Base-by-base conservation (phyloP, 1,284 basidiomycete genomes). In the Tilletia caries region DNA sequence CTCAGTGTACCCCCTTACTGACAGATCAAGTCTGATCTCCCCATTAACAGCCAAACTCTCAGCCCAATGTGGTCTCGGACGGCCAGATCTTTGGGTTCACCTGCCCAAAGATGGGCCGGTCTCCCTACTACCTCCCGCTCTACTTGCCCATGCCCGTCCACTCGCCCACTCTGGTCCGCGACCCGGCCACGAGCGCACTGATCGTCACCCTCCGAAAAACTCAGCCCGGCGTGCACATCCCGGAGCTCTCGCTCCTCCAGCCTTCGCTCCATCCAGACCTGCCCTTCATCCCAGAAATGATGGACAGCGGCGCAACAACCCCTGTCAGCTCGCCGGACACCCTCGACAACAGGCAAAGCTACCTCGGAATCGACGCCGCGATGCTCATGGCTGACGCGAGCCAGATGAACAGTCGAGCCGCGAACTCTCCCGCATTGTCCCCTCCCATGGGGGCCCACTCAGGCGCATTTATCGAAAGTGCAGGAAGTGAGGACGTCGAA, bases 41-140 rank as follows among this genome's bases (percentile, higher is more conserved):
- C 8, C 41, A 8, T 8, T 44, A 1, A 41, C 37, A 41, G 29
- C 58, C 58, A 12, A 33, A 62, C 32, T 62, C 58, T 1, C 58
- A 62, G 32, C 58, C 58, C 2, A 62, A 25, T 6, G 58, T 62
- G 1, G 58, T 62, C 3, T 33, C 58, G 1, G 58, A 62, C 32
- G 58, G 58, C 8, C 58, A 62, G 58, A 34, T 62, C 29, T 62
- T 62, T 18, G 58, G 58, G 15, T 62, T 62, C 58, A 62, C 58
- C 58, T 62, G 58, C 58, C 58, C 58, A 20, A 62, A 62, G 29
- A 62, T 62, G 58, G 58, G 58, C 29, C 4, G 32, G 29, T 13
- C 32, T 15, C 33, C 58, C 3, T 62, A 62, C 32, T 62, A 33
- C n/a, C 58, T 62, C 5, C 58, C 58, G 5, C 58, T 62, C 58